Percentiles rank a stretch among this genome's conserved stretches.
Conservation (phyloP, 2,329 filamentous ascomycete species). For the Remersonia thermophila region DNA sequence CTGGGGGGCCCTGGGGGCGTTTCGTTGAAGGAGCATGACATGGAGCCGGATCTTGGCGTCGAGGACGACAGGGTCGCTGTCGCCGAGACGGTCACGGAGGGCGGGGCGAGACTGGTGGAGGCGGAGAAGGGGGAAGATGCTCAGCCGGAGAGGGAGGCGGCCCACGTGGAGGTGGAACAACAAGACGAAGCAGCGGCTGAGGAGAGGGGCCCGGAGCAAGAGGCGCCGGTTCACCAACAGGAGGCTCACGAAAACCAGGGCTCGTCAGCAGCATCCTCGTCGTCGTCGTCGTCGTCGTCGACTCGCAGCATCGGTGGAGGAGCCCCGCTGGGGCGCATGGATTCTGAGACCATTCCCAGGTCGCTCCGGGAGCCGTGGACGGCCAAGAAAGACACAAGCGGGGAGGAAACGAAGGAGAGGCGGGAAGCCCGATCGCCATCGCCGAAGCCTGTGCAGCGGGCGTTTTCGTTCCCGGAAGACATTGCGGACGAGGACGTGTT, state of each 20-base stretch:
- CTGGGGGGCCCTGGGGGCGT: background rate
- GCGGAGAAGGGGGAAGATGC: background rate
- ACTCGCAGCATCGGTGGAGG: constrained; percentile 1
- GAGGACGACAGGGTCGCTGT: too few species aligned
- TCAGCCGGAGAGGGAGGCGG: background rate
- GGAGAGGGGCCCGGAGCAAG: background rate
- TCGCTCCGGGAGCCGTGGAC: constrained; percentile 12
- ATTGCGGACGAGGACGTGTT: constrained; percentile 20
- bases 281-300: background rate
- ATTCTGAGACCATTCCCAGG: constrained; percentile 20
- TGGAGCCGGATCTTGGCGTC: background rate
- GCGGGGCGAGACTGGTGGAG: background rate
- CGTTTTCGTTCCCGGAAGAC: constrained; percentile 21
- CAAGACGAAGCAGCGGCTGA: background rate
- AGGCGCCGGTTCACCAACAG: background rate
- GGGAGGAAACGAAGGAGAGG: constrained; percentile 10
- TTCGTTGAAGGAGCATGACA: background rate
- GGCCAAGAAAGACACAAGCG: too few species aligned
- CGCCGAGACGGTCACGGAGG: background rate
- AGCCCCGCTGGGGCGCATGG: constrained; percentile 19
- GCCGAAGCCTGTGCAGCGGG: constrained; percentile 15
- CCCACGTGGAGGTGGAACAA: background rate
- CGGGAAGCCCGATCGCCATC: constrained; percentile 10
- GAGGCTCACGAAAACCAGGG: constrained; percentile 1
- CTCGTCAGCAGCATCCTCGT: too few species aligned